A percentile compares a stretch with the other conserved stretches of the same genome.
Conservation (phyloP, 2,329 filamentous ascomycete genomes). For the Monosporascus ibericus region DNA sequence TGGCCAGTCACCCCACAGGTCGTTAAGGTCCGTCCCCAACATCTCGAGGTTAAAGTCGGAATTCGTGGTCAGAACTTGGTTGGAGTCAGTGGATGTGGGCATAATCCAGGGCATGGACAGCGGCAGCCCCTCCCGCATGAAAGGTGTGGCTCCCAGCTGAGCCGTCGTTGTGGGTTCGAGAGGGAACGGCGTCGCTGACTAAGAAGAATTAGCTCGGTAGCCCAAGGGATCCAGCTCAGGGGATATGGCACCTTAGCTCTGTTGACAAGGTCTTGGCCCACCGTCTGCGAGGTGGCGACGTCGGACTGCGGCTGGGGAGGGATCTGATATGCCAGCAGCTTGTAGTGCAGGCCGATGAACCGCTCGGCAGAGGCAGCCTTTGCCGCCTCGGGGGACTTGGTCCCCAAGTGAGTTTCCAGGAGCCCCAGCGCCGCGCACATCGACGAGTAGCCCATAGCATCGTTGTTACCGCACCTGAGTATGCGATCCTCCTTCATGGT, state of each 20-base stretch:
- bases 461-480: conserved; percentile 56
- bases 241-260: conserved; percentile 26
- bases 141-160: conserved; percentile 16
- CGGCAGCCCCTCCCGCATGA: conserved; percentile 19
- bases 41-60: conserved; percentile 49
- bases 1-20: conserved; percentile 45
- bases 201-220: conserved; percentile 19
- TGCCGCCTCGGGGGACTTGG: conserved; percentile 49
- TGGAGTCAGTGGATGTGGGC: conserved; percentile 18
- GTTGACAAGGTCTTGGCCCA: conserved; percentile 14
- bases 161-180: conserved; percentile 20
- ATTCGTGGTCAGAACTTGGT: conserved; percentile 35
- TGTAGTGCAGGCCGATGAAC: conserved; percentile 54
- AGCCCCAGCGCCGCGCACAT: conserved; percentile 56
- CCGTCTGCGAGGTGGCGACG: conserved; percentile 11
- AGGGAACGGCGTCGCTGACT: conserved; percentile 38
- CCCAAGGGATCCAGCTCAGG: not conserved
- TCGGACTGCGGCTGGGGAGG: conserved; percentile 25
- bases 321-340: conserved; percentile 49
- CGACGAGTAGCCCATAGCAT: conserved; percentile 59
- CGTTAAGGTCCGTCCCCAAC: conserved; percentile 47
- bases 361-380: conserved; percentile 54
- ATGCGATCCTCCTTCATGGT: conserved; percentile 56
- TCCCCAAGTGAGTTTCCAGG: conserved; percentile 52
- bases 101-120: conserved; percentile 27